phyloP scores from a whole-genome alignment of 192 early-diverging fungal species.

The Coemansia sp. region DNA sequence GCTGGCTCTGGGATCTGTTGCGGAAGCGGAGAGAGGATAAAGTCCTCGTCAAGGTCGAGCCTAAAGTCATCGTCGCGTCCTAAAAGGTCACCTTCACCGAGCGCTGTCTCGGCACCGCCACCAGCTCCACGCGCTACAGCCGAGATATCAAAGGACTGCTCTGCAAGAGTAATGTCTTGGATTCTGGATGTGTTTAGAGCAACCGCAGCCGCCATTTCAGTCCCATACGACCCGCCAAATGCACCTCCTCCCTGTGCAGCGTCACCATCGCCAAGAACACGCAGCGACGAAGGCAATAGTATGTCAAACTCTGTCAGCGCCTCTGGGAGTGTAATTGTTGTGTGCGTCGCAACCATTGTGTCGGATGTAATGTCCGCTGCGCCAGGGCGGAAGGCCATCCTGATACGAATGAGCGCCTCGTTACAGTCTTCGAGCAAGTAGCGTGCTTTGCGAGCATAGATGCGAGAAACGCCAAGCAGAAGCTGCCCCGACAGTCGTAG shows the following conservation, averaged over 20 bases:
- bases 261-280: constrained; percentile 21
- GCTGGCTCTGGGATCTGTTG: constrained; percentile 26
- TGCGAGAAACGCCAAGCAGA: constrained; percentile 89
- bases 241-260: neutral
- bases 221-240: neutral
- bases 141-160: constrained; percentile 56
- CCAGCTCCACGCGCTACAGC: constrained; percentile 45
- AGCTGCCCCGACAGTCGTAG: constrained; percentile 95
- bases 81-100: constrained; percentile 54
- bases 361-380: constrained; percentile 84
- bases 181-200: constrained; percentile 58
- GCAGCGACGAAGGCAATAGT: constrained; percentile 70
- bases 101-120: constrained; percentile 20
- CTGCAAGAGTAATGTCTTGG: constrained; percentile 72
- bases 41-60: constrained; percentile 51
- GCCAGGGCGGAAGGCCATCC: constrained; percentile 75
- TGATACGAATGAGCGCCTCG: constrained; percentile 93
- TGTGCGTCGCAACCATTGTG: constrained; percentile 65
- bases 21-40: constrained; percentile 41
- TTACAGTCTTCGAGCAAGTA: constrained; percentile 98
- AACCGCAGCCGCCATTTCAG: constrained; percentile 26
- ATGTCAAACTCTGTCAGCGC: constrained; percentile 91
- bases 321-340: constrained; percentile 87
- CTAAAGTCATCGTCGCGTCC: constrained; percentile 60
- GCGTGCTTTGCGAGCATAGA: constrained; percentile 94